These are phyloP conservation scores for Sonneratia alba DNA, from an alignment of 345 rosid genomes.

Conservation along the genomic window DNA sequence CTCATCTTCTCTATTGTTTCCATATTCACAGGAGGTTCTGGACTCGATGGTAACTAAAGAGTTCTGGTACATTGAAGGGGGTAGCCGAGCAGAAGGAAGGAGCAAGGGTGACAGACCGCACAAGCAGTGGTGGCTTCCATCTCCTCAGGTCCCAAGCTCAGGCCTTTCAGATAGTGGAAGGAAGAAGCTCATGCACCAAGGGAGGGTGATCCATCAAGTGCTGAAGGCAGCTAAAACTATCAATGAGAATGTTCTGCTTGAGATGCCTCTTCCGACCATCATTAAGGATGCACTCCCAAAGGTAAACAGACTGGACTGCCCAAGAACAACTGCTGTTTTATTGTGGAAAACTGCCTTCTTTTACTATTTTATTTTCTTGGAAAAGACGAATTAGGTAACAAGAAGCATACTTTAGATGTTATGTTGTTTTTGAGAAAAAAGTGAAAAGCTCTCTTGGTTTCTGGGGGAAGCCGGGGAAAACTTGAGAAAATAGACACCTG, in stretches of 20 bases:
- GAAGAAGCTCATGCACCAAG: constrained; percentile 48
- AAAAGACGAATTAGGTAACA: neutral
- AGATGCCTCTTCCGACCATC: constrained; percentile 70
- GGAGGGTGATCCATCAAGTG: constrained; percentile 68
- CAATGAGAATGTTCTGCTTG: constrained; percentile 69
- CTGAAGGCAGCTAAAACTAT: constrained; percentile 90
- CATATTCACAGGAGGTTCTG: constrained; percentile 51
- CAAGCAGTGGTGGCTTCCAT: constrained; percentile 97
- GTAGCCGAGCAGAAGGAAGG: constrained; percentile 75
- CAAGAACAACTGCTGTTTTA: neutral
- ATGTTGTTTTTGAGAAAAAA: too few species aligned
- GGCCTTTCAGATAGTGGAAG: constrained; percentile 70
- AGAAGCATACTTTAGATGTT: too few species aligned
- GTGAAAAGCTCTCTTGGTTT: too few species aligned
- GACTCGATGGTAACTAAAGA: constrained; percentile 84
- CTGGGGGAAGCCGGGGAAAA: too few species aligned
- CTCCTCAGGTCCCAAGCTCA: constrained; percentile 68
- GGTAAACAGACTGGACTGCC: constrained; percentile 29
- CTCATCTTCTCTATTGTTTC: neutral
- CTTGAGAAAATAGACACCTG: too few species aligned
- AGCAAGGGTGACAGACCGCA: constrained; percentile 54
- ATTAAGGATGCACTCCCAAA: constrained; percentile 73
- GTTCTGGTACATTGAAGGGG: constrained; percentile 84
- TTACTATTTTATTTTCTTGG: neutral
- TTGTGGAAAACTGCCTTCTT: neutral